Evolutionary conservation across 371 early-diverging fungal species (phyloP).

Genomic region (Mucor mucedo): DNA sequence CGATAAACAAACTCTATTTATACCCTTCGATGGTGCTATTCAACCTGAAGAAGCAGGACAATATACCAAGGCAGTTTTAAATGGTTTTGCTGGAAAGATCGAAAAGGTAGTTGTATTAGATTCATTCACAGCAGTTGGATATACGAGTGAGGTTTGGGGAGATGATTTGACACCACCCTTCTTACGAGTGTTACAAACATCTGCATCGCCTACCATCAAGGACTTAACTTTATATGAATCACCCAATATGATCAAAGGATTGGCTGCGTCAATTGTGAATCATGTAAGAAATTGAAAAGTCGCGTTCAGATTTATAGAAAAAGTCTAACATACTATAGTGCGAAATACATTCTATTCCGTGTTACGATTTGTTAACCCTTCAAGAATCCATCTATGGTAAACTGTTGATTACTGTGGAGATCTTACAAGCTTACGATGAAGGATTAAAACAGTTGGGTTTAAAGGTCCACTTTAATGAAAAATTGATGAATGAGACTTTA

Average conservation of each 20-base stretch:
- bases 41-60: conserved; percentile 25
- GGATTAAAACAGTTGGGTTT: conserved; percentile 36
- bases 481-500: conserved; percentile 16
- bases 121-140: conserved; percentile 37
- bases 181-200: conserved; percentile 41
- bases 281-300: conserved; percentile 36
- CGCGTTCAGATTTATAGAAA: not conserved
- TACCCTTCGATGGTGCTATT: conserved; percentile 20
- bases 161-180: conserved; percentile 39
- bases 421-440: conserved; percentile 34
- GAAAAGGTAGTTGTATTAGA: conserved; percentile 46
- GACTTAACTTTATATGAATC: conserved; percentile 27
- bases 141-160: conserved; percentile 29
- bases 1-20: conserved; percentile 4
- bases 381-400: conserved; percentile 53
- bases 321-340: conserved; percentile 29
- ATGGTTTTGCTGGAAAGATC: not conserved
- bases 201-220: conserved; percentile 24
- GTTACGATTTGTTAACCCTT: conserved; percentile 43
- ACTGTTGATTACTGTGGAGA: conserved; percentile 40
- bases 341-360: conserved; percentile 46
- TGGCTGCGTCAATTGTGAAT: conserved; percentile 44
- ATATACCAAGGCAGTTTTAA: conserved; percentile 19
- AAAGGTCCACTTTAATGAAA: conserved; percentile 23
- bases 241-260: conserved; percentile 46